A percentile compares a stretch with the other conserved stretches of the same genome.
Evolutionary conservation across 139 green algal genomes (phyloP).

Genomic region (Chlorella sp.): DNA sequence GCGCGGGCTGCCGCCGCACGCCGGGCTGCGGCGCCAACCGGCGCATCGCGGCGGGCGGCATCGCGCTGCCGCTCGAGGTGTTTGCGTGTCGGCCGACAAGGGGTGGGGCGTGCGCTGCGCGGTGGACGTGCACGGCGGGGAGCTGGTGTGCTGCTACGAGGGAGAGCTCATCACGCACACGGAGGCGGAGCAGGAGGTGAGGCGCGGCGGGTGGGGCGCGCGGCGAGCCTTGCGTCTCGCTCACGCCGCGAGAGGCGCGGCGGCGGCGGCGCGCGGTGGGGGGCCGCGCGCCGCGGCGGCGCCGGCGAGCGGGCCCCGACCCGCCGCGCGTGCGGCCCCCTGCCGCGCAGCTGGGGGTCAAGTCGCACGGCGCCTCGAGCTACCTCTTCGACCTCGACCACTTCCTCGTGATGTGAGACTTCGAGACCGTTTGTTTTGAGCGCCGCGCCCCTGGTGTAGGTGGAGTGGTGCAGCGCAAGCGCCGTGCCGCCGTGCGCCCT

Average conservation of each 20-base stretch:
- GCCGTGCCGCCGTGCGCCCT: too few species aligned
- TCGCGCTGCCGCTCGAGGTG: conserved; percentile 66
- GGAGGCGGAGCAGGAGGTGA: conserved; percentile 50
- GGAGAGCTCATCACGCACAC: conserved; percentile 54
- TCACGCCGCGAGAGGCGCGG: neutral
- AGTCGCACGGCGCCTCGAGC: conserved; percentile 26
- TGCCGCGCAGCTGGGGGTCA: too few species aligned
- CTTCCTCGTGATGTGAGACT: conserved; percentile 37
- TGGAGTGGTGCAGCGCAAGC: too few species aligned
- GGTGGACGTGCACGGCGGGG: conserved; percentile 41
- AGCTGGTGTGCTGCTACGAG: conserved; percentile 60
- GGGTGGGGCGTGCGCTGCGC: conserved; percentile 71
- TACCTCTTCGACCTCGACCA: conserved; percentile 65
- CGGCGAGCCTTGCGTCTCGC: neutral
- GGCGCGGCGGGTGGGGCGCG: too few species aligned
- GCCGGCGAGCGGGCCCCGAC: too few species aligned
- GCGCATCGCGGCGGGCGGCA: conserved; percentile 41
- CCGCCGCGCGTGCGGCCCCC: too few species aligned
- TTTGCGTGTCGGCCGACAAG: conserved; percentile 54
- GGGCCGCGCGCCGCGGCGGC: too few species aligned
- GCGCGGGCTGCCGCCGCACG: conserved; percentile 5
- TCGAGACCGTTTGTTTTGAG: too few species aligned
- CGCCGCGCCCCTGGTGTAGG: too few species aligned
- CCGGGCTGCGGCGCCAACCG: conserved; percentile 35
- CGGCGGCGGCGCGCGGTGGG: conserved; percentile 10